These are phyloP conservation scores for Kuraishia piskuri DNA, from an alignment of 805 yeast species.

Conservation along the genomic window DNA sequence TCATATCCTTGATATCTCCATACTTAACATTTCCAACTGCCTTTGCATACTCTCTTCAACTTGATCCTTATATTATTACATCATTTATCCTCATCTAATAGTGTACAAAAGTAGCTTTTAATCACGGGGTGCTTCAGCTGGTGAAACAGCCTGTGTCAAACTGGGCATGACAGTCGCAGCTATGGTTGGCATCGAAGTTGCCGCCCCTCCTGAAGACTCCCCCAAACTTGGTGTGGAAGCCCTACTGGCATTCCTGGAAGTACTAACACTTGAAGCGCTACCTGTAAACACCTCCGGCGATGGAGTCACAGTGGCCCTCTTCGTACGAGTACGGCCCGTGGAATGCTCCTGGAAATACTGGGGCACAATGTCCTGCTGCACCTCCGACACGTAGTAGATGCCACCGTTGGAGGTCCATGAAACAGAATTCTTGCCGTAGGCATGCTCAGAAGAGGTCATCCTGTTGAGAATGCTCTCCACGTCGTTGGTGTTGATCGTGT, in stretches of 20 bases:
- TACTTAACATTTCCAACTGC: too few relatives aligned
- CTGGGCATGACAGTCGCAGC: background rate
- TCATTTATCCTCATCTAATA: background rate
- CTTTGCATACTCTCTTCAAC: too few relatives aligned
- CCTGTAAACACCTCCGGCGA: background rate
- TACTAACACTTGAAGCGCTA: background rate
- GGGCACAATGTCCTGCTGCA: slow-evolving; percentile 27
- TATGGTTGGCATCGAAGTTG: background rate
- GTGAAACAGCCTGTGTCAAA: background rate
- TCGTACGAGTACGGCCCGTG: slow-evolving; percentile 1
- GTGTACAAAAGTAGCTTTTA: too few relatives aligned
- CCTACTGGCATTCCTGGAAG: background rate
- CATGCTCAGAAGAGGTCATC: slow-evolving; percentile 51
- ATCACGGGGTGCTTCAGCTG: background rate
- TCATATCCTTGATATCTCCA: too few relatives aligned
- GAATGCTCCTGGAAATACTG: slow-evolving; percentile 19
- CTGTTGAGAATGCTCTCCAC: slow-evolving; percentile 52
- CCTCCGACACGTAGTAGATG: slow-evolving; percentile 69
- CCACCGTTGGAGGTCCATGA: slow-evolving; percentile 89
- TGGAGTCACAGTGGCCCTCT: background rate
- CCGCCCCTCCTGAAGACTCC: background rate
- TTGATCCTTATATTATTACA: too few relatives aligned
- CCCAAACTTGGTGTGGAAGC: background rate
- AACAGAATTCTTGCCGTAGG: slow-evolving; percentile 64
- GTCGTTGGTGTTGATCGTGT: slow-evolving; percentile 49